Evolutionary conservation across 2,329 filamentous ascomycete genomes (phyloP), one percentile per base, ranked within the genome.

Genomic region (Cladobotryum protrusum): DNA sequence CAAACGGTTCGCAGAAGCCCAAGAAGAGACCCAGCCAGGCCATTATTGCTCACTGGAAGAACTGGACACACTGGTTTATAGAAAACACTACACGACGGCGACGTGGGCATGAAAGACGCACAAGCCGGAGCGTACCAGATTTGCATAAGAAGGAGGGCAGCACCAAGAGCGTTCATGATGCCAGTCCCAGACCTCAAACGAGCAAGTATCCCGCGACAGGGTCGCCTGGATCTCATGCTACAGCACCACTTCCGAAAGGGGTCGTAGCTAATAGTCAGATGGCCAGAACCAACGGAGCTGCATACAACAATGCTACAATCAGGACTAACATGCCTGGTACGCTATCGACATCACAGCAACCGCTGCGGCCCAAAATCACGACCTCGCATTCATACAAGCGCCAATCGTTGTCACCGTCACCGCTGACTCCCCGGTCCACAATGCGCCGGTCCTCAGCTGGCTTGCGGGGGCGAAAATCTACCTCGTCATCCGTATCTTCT

Each of bases 401-500:
- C 14, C 86, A 89, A 53, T 96, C 90, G 0, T 71, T 95, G 9
- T 95, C 89, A 0, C 93, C 93, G 0, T 86, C 85, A 3, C 92
- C 93, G 0, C 68, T 96, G 37, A 97, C 93, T 1, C 92, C 93
- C 3, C 86, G 90, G 36, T 90, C 89, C 5, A 88, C 87, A 1
- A 86, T 95, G 60, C 83, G 93, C 11, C 86, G 90, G 34, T 83
- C 89, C 2, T 95, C 89, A 5, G 82, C 79, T 40, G 91, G 92
- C 29, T 78, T 97, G 41, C 82, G 91, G 24, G 92, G 93, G 35
- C 83, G 93, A 53, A 97, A 97, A 66, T 97, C 92, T 1, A 99
- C 93, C 0, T 96, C 90, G 0, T 96, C 90, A 0, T 97, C 91
- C 0, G 84, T 99, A 14, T 96, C 90, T 1, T 96, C 90, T 0